These are phyloP conservation scores for Clavulina sp. DNA, from an alignment of 768 basidiomycete genomes.

Conservation along the genomic window DNA sequence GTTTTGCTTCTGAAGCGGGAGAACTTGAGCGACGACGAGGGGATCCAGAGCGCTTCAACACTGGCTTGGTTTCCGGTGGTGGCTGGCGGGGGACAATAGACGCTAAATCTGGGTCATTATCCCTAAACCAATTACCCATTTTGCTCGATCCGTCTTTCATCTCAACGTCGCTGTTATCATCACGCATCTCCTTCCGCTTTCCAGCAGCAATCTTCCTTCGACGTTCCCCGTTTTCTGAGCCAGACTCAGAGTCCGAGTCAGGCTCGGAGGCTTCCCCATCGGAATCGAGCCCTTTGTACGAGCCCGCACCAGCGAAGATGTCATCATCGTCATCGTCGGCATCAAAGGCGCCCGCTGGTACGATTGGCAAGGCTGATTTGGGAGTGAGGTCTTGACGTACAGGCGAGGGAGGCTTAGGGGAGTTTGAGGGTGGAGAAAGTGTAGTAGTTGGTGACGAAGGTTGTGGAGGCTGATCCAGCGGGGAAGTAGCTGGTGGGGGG, in stretches of 20 bases:
- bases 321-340: slow-evolving; percentile 38
- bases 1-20: not conserved
- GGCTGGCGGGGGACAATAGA: too few relatives aligned
- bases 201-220: too few relatives aligned
- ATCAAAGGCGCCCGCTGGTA: too few relatives aligned
- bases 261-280: slow-evolving; percentile 31
- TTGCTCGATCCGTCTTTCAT: too few relatives aligned
- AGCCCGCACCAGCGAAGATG: slow-evolving; percentile 74
- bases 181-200: too few relatives aligned
- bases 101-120: too few relatives aligned
- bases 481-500: not conserved
- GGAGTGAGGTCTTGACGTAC: slow-evolving; percentile 23
- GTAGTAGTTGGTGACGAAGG: not conserved
- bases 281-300: slow-evolving; percentile 57
- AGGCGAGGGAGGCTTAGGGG: slow-evolving; percentile 6
- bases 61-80: too few relatives aligned
- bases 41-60: not conserved
- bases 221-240: too few relatives aligned
- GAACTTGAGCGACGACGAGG: not conserved
- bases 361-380: too few relatives aligned
- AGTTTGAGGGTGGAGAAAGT: slow-evolving; percentile 15
- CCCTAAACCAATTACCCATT: slow-evolving; percentile 7
- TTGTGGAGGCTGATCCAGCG: slow-evolving; percentile 3
- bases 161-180: too few relatives aligned
- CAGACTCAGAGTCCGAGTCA: too few relatives aligned